Evolutionary conservation across 1,139 yeast genomes (phyloP), one percentile per base, ranked within the genome.

Genomic region (Yamadazyma triangularis): DNA sequence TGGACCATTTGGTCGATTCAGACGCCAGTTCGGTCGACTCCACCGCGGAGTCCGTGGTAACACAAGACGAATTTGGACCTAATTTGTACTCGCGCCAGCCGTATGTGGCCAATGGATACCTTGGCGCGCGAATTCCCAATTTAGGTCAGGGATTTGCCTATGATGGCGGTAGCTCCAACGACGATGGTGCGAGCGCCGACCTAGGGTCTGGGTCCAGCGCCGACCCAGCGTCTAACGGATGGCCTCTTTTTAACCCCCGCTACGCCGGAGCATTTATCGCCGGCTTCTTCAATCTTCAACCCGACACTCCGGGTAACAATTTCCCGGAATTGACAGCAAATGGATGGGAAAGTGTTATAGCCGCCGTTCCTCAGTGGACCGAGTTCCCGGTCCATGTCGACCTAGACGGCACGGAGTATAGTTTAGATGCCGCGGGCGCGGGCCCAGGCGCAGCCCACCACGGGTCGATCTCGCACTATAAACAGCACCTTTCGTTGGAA

Each of bases 341-440:
- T 28, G 89, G 89, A 2, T 79, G 79, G 43, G 86, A 84, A 40
- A 75, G 84, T 37, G 76, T 81, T 5, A 77, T 85, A 26, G 70
- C 89, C 4, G 72, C 86, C 2, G 58, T 85, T 8, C 95, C 95
- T 1, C 85, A 80, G 45, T 85, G 94, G 94, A 77, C 89, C 0
- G 61, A n/a, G n/a, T n/a, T n/a, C n/a, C n/a, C n/a, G n/a, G n/a
- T n/a, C n/a, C n/a, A n/a, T n/a, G n/a, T n/a, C n/a, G n/a, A n/a
- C n/a, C n/a, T n/a, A n/a, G n/a, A n/a, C n/a, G n/a, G n/a, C n/a
- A n/a, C n/a, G n/a, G n/a, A n/a, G n/a, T n/a, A n/a, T n/a, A n/a
- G n/a, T n/a, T n/a, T n/a, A n/a, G n/a, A n/a, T n/a, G n/a, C n/a
- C n/a, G n/a, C n/a, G n/a, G n/a, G n/a, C n/a, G n/a, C n/a, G n/a